Base-by-base conservation (phyloP, 495 filamentous ascomycete species). In the Penicillium ochrochloron region DNA sequence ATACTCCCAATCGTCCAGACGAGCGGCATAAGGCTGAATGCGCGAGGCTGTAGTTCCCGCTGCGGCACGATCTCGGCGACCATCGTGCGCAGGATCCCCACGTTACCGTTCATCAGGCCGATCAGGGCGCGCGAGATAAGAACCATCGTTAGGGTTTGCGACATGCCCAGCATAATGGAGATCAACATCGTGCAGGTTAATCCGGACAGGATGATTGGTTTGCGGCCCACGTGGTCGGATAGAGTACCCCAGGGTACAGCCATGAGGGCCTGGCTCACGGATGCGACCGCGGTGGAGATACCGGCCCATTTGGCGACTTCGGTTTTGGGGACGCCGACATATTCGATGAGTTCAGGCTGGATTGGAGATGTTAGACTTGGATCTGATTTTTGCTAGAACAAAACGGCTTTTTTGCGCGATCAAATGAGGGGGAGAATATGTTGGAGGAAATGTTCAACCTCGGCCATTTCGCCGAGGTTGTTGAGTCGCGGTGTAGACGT, bases 21-120 rank as follows among this genome's bases (percentile, higher is more conserved):
- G 11, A 96, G 74, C 19, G 92, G 91, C 92, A 97, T 96, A 63
- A 95, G 82, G 55, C 88, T 90, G 73, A 94, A 94, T 1, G 91
- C 93, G 39, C 85, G 81, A 0, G 93, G 93, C 65, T 96, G 93
- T 21, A 96, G 82, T 67, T 91, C 90, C 69, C 82, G 91, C 70
- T 92, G 86, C 0, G 90, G 90, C 19, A 94, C 91, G 84, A 96
- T 85, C 75, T 96, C 93, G 6, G 85, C 84, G 29, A 93, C 89
- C 84, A 92, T 92, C 0, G 90, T 94, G 48, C 92, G 82, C 76
- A 94, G 88, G 37, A 93, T 89, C 0, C 91, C 90, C 0, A 93
- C 87, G 67, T 93, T 95, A 0, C 90, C 92, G 70, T 92, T 93
- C 63, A 88, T 82, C 0, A 87, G 73, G 10, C 93, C 93, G 63